These are phyloP conservation scores for Haematococcus lacustris DNA, from an alignment of 139 green algal species.

Conservation along the genomic window DNA sequence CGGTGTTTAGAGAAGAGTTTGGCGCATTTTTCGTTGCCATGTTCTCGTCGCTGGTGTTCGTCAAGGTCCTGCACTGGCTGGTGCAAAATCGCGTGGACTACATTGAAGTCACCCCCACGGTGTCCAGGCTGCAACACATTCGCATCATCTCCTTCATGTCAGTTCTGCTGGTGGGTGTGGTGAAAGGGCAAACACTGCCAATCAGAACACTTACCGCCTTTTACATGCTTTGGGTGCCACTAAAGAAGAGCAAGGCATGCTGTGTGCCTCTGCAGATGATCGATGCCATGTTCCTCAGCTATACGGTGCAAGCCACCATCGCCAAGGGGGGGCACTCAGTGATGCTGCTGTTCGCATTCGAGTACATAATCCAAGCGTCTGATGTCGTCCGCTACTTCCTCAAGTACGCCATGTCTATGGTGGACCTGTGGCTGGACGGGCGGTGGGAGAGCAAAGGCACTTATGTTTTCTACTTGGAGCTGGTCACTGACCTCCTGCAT, in stretches of 20 bases:
- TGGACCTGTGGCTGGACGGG: constrained; percentile 63
- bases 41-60: constrained; percentile 88
- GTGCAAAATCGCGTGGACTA: constrained; percentile 84
- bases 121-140: constrained; percentile 67
- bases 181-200: too few relatives aligned
- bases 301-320: constrained; percentile 65
- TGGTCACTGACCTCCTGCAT: constrained; percentile 93
- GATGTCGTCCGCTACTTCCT: constrained; percentile 54
- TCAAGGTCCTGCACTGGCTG: constrained; percentile 96
- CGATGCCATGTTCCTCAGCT: constrained; percentile 77
- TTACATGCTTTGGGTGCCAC: too few relatives aligned
- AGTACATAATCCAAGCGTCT: constrained; percentile 88
- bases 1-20: constrained; percentile 93
- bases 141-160: constrained; percentile 73
- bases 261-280: constrained; percentile 44
- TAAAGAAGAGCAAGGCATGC: not conserved
- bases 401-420: constrained; percentile 81
- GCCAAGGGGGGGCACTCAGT: constrained; percentile 60
- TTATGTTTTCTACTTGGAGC: constrained; percentile 96
- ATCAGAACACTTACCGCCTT: too few relatives aligned
- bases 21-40: constrained; percentile 72
- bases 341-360: constrained; percentile 96
- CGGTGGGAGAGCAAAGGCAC: constrained; percentile 84
- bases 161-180: constrained; percentile 66
- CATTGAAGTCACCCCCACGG: constrained; percentile 84